A percentile compares a stretch with the other conserved stretches of the same genome.
phyloP scores from a whole-genome alignment of 2,329 filamentous ascomycete species.

The Lizonia empirigonia region DNA sequence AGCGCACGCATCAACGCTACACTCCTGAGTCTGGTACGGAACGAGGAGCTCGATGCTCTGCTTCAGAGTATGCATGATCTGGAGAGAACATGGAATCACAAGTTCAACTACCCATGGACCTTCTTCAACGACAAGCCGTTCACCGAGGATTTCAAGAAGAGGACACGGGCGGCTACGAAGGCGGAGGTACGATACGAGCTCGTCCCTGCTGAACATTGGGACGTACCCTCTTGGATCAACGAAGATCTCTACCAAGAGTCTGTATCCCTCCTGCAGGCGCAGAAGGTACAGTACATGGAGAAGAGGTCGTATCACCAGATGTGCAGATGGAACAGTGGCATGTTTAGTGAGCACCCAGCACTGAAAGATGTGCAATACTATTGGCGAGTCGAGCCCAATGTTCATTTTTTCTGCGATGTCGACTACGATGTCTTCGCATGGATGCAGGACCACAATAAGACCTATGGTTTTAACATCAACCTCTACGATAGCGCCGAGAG shows the following conservation, averaged over 20 bases:
- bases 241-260: slow-evolving; percentile 84
- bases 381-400: slow-evolving; percentile 98
- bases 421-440: slow-evolving; percentile 99
- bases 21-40: slow-evolving; percentile 87
- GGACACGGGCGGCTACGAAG: slow-evolving; percentile 81
- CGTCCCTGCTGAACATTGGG: slow-evolving; percentile 96
- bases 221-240: slow-evolving; percentile 90
- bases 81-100: slow-evolving; percentile 94
- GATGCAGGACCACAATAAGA: slow-evolving; percentile 98
- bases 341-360: slow-evolving; percentile 96
- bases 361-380: slow-evolving; percentile 85
- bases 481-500: slow-evolving; percentile 90
- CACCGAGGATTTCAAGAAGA: slow-evolving; percentile 86
- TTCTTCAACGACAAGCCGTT: slow-evolving; percentile 98
- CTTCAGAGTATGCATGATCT: slow-evolving; percentile 88
- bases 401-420: slow-evolving; percentile 98
- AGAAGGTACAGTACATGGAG: slow-evolving; percentile 87
- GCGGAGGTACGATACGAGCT: slow-evolving; percentile 85
- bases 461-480: slow-evolving; percentile 98
- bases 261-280: slow-evolving; percentile 78
- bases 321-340: slow-evolving; percentile 98
- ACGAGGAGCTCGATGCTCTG: slow-evolving; percentile 84
- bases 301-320: slow-evolving; percentile 96
- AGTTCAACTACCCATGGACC: slow-evolving; percentile 99
- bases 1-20: slow-evolving; percentile 92